Evolutionary conservation across 768 basidiomycete species (phyloP), one percentile per base, ranked within the genome.

Genomic region (Boletus subcaerulescens): DNA sequence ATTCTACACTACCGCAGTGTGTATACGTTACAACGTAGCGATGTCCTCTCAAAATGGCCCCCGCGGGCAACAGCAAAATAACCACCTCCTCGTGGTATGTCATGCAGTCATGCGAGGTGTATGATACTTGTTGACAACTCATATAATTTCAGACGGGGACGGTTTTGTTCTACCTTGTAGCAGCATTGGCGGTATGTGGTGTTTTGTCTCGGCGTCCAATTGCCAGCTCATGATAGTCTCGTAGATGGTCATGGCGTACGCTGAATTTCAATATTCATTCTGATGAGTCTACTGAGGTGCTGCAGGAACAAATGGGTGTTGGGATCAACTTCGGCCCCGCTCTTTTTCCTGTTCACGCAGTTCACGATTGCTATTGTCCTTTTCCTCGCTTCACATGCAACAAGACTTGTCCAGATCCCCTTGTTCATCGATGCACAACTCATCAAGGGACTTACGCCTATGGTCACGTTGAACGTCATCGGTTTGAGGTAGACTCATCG

Each of bases 291-390:
- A 58, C 53, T 63, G 42, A 56, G 39, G 14, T 40, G 13, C 26
- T 53, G 3, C 70, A 92, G 90, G 38, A 93, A 93, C 64, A 93
- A 94, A 88, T 92, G 90, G 91, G 93, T 95, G 13, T 77, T 96
- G 29, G 86, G 87, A 67, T 72, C 73, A 20, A 90, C 91, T 17
- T 68, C 77, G 14, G 82, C 82, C 3, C 93, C 93, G 0, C 77
- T 95, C 3, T 95, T 95, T 76, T 94, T 96, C 79, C 79, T 95
- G 15, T 85, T 88, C 73, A 74, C 79, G 3, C 93, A 96, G 65
- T 80, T 94, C 11, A 59, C 82, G 45, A 91, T 95, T 50, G 93
- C 93, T 9, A 84, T 91, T 29, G 33, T 85, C 11, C 80, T 94
- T 12, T 89, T 94, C 73, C 70, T 86, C 18, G 60, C 77, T n/a